Conservation (phyloP, 148 eudicot species). For the Drosera capensis region DNA sequence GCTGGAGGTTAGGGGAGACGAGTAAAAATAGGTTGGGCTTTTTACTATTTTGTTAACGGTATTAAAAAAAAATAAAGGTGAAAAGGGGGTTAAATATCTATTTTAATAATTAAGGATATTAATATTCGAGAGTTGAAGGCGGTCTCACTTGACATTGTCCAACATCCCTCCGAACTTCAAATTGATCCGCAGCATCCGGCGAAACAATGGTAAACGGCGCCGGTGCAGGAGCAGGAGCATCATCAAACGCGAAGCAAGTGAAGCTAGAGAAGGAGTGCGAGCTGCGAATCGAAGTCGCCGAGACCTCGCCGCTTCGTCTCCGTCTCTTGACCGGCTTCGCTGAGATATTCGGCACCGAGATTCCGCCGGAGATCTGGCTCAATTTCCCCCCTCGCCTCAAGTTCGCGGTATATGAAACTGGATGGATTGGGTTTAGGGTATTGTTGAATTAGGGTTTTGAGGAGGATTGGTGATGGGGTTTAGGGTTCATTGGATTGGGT, state of each 20-base stretch:
- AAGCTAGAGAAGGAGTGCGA: constrained; percentile 82
- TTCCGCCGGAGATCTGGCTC: constrained; percentile 82
- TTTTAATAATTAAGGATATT: too few species aligned
- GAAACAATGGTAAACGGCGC: constrained; percentile 49
- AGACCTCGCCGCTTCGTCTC: constrained; percentile 49
- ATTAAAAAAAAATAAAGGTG: too few species aligned
- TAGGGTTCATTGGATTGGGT: background rate
- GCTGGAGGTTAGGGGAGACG: too few species aligned
- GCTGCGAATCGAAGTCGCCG: constrained; percentile 69
- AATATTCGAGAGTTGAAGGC: too few species aligned
- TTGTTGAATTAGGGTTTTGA: background rate
- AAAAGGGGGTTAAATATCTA: too few species aligned
- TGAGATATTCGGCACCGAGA: constrained; percentile 82
- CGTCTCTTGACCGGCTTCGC: constrained; percentile 57
- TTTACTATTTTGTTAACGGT: too few species aligned
- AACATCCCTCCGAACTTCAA: too few species aligned
- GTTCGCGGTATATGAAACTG: constrained; percentile 71
- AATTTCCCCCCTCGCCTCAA: constrained; percentile 77
- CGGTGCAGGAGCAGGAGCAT: constrained; percentile 13
- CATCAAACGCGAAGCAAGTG: constrained; percentile 40
- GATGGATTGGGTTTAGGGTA: background rate
- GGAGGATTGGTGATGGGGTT: background rate
- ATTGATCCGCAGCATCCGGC: too few species aligned
- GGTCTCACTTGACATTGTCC: too few species aligned
- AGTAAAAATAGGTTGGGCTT: too few species aligned